Evolutionary conservation across 495 filamentous ascomycete species (phyloP), one percentile per base, ranked within the genome.

Genomic region (Hyaloscypha finlandica): DNA sequence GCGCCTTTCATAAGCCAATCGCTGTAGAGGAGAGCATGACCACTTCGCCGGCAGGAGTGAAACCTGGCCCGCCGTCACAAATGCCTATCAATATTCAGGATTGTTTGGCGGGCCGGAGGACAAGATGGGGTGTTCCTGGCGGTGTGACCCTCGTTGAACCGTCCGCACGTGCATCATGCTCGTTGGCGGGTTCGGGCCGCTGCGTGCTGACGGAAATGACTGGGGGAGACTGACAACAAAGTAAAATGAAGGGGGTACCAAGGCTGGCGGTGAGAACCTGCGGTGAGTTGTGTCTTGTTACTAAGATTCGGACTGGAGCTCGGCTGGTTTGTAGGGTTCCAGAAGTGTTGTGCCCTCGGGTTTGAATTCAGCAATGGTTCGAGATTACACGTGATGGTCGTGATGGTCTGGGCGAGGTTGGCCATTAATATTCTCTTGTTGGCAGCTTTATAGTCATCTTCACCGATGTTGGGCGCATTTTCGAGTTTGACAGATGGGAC

Each of bases 131-230:
- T 25, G 61, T 64, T 56, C 62, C 62, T 57, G 52, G 63, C 63
- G 63, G 63, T 65, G 63, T 65, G 63, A 53, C 4, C 11, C 16
- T 4, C 8, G 1, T 39, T 19, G 39, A 16, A 52, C 16, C 39
- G 1, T 55, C 58, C 51, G 22, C 65, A 62, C 65, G 48, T 67
- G 59, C 59, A 54, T 54, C 8, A 42, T n/a, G 48, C 33, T 61
- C 48, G 20, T 45, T 37, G 48, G 31, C 35, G 65, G 42, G 65
- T 62, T 48, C 65, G 65, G 65, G 45, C 65, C 65, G 65, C 37
- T 31, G 58, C 65, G 65, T 62, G 65, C 59, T 67, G 65, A 66
- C 33, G 32, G 32, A 29, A 29, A 35, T 3, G 12, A 37, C 35
- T 37, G 4, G 51, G 51, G 33, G 42, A 48, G 4, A 6, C 16